A percentile compares a stretch with the other conserved stretches of the same genome.
phyloP scores from a whole-genome alignment of 345 rosid genomes.

The Xanthoceras sorbifolium region DNA sequence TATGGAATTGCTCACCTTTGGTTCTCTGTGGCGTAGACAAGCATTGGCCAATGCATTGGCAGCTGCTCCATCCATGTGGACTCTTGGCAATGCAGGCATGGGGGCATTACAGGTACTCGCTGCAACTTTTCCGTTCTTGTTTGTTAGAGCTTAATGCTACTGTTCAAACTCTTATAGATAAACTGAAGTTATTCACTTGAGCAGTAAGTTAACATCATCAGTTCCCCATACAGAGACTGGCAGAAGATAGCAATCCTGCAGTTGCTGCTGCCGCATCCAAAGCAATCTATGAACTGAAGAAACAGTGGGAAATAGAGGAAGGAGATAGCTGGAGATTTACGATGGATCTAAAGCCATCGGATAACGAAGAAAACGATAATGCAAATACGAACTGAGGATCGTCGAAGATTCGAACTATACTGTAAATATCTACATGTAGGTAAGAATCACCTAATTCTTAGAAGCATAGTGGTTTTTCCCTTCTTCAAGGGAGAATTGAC shows the following conservation, averaged over 20 bases:
- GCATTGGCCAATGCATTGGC: constrained; percentile 92
- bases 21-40: constrained; percentile 43
- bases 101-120: constrained; percentile 86
- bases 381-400: constrained; percentile 29
- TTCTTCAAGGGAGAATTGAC: not conserved
- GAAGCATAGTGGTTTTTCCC: not conserved
- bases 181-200: too few relatives aligned
- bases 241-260: constrained; percentile 84
- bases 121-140: too few relatives aligned
- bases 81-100: constrained; percentile 96
- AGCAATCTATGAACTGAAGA: constrained; percentile 80
- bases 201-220: constrained; percentile 1
- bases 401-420: constrained; percentile 13
- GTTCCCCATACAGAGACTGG: constrained; percentile 64
- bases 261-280: constrained; percentile 83
- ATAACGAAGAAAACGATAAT: constrained; percentile 36
- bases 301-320: constrained; percentile 97
- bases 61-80: constrained; percentile 99
- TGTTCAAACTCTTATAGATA: not conserved
- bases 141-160: constrained; percentile 9
- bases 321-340: constrained; percentile 93
- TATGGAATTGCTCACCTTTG: not conserved
- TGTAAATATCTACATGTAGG: constrained; percentile 44
- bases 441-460: not conserved
- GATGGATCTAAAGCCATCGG: constrained; percentile 54